Conservation (phyloP, 495 filamentous ascomycete species). For the Neurospora hispaniola region DNA sequence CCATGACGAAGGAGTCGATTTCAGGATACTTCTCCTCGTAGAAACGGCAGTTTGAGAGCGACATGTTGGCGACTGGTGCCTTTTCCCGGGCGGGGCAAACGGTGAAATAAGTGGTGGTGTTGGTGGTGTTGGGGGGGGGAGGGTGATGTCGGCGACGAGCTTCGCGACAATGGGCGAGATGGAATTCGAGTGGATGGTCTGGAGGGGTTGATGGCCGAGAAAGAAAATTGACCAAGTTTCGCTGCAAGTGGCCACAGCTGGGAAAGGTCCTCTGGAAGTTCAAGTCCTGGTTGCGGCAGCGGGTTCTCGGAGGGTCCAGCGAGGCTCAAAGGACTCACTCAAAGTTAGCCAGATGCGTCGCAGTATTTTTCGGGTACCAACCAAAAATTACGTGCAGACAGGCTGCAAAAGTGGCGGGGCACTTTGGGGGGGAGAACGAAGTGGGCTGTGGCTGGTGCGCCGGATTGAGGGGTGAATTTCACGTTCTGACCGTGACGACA, state of each 20-base stretch:
- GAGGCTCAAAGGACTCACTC: constrained; percentile 8
- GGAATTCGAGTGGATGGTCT: background rate
- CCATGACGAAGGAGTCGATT: constrained; percentile 99
- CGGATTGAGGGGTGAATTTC: background rate
- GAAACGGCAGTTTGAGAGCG: constrained; percentile 95
- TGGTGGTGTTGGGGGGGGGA: background rate
- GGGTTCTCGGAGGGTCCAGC: constrained; percentile 2
- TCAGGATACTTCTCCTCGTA: constrained; percentile 90
- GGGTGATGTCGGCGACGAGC: background rate
- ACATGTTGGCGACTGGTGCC: constrained; percentile 52
- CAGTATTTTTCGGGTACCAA: constrained; percentile 18
- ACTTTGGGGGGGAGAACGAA: background rate
- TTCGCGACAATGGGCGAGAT: constrained; percentile 1
- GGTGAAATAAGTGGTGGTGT: constrained; percentile 1
- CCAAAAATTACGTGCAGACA: constrained; percentile 15
- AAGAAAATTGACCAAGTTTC: constrained; percentile 1
- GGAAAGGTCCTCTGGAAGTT: background rate
- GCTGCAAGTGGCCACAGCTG: constrained; percentile 5
- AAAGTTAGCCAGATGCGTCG: constrained; percentile 14
- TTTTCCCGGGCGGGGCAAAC: constrained; percentile 10
- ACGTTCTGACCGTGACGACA: background rate
- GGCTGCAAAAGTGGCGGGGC: background rate
- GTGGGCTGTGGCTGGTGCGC: constrained; percentile 22
- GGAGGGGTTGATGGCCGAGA: background rate
- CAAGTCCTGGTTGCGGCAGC: background rate